phyloP scores from a whole-genome alignment of 345 rosid species.

The Eucalyptus cladocalyx region DNA sequence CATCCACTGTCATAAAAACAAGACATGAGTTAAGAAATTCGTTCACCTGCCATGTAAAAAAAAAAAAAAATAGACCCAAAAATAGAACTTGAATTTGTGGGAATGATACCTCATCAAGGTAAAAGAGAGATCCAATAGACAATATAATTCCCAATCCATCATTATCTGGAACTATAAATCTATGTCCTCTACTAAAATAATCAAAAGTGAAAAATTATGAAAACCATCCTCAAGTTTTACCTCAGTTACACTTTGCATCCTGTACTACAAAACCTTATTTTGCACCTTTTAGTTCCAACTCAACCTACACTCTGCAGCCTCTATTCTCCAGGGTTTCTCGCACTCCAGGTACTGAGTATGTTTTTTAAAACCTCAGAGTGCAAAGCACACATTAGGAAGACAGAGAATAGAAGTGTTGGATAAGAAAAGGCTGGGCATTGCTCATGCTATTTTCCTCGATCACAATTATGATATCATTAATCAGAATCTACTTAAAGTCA shows the following conservation, averaged over 20 bases:
- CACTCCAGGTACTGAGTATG: neutral
- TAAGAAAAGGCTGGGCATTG: neutral
- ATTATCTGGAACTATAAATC: neutral
- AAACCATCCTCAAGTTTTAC: neutral
- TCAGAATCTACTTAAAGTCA: neutral
- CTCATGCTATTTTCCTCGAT: neutral
- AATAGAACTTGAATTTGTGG: neutral
- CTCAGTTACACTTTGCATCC: neutral
- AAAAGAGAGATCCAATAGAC: neutral
- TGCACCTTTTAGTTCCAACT: neutral
- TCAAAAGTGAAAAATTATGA: neutral
- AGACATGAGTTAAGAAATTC: neutral
- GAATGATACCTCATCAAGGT: neutral
- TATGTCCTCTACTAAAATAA: neutral
- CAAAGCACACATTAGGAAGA: neutral
- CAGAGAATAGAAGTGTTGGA: neutral
- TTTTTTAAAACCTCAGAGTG: neutral
- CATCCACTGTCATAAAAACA: constrained; percentile 20
- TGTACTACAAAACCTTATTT: neutral
- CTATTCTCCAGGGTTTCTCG: neutral
- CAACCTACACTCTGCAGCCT: neutral
- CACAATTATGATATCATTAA: neutral
- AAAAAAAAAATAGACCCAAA: neutral
- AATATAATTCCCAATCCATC: neutral
- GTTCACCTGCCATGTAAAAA: neutral